These are phyloP conservation scores for Coemansia sp. DNA, from an alignment of 192 early-diverging fungal species.

Conservation along the genomic window DNA sequence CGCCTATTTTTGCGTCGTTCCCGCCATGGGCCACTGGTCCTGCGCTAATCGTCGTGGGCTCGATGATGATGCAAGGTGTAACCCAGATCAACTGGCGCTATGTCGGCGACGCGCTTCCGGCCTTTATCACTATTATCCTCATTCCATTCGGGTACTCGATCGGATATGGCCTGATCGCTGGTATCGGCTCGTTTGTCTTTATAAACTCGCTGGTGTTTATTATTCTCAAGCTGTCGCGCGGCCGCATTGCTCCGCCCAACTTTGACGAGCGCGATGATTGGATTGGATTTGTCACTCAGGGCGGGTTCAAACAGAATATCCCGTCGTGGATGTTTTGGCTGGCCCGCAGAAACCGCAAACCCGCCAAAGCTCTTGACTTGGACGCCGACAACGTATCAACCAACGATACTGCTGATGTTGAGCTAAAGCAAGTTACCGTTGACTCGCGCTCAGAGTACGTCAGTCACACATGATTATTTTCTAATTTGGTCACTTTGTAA, in stretches of 20 bases:
- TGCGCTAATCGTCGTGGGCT: conserved; percentile 75
- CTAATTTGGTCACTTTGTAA: neutral
- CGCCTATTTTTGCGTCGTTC: conserved; percentile 80
- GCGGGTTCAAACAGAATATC: conserved; percentile 35
- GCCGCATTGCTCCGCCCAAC: conserved; percentile 54
- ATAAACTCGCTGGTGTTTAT: conserved; percentile 66
- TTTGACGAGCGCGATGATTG: conserved; percentile 43
- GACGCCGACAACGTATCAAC: neutral
- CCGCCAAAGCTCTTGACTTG: neutral
- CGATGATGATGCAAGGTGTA: conserved; percentile 73
- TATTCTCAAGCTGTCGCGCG: conserved; percentile 58
- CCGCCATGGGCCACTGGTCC: conserved; percentile 85
- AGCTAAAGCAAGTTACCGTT: conserved; percentile 29
- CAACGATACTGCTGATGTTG: conserved; percentile 1
- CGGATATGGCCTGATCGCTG: conserved; percentile 77
- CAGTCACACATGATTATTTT: neutral
- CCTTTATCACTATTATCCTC: conserved; percentile 72
- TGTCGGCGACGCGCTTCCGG: conserved; percentile 73
- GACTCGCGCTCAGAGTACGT: neutral
- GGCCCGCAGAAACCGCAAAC: conserved; percentile 23
- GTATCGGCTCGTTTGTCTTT: conserved; percentile 66
- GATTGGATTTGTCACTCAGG: conserved; percentile 37
- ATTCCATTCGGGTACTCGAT: conserved; percentile 82
- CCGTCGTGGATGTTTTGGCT: conserved; percentile 39
- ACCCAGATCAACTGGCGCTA: conserved; percentile 78